These are phyloP conservation scores for Botrytis fabae DNA, from an alignment of 2,329 filamentous ascomycete genomes.

Conservation along the genomic window DNA sequence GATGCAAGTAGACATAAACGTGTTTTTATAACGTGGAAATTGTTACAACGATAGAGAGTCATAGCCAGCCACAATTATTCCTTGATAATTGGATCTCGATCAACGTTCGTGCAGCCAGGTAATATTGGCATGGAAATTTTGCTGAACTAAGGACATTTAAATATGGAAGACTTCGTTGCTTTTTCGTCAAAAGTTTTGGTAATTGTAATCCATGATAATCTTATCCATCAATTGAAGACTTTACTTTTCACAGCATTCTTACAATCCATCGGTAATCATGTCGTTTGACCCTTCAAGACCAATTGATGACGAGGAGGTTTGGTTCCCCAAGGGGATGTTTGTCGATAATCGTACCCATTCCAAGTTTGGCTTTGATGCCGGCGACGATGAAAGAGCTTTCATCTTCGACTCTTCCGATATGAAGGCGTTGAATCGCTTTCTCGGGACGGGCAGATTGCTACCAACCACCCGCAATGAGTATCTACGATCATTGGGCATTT, in stretches of 20 bases:
- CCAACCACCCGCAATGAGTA: constrained; percentile 2
- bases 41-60: neutral
- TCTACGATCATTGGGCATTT: constrained; percentile 3
- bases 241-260: neutral
- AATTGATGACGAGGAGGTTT: constrained; percentile 1
- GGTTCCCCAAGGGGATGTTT: constrained; percentile 16
- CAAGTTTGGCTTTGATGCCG: neutral
- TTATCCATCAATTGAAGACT: neutral
- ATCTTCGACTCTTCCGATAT: constrained; percentile 4
- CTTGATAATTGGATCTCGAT: neutral
- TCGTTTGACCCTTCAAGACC: constrained; percentile 11
- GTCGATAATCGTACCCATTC: constrained; percentile 4
- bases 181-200: neutral
- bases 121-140: neutral
- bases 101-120: neutral
- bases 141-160: too few relatives aligned
- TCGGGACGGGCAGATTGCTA: constrained; percentile 1
- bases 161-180: neutral
- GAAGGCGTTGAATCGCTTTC: neutral
- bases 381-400: constrained; percentile 10
- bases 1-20: neutral
- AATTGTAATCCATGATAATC: too few relatives aligned
- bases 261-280: neutral
- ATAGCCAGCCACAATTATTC: neutral
- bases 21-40: neutral